These are phyloP conservation scores for Botrytis porri DNA, from an alignment of 2,329 filamentous ascomycete genomes.

Conservation along the genomic window DNA sequence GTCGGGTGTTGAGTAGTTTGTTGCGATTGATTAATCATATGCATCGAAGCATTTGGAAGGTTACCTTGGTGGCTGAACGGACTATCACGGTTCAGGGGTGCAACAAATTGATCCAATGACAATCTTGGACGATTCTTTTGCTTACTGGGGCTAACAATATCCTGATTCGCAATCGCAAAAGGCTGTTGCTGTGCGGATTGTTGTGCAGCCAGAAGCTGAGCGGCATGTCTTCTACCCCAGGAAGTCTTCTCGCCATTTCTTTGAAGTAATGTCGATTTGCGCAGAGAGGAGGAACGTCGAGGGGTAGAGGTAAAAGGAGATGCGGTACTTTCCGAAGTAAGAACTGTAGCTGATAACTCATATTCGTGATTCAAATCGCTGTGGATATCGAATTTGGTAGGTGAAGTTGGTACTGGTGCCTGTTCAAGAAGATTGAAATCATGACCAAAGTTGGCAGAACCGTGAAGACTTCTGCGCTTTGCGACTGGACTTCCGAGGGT, in stretches of 20 bases:
- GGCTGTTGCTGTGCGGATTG: slow-evolving; percentile 32
- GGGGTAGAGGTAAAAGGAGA: slow-evolving; percentile 51
- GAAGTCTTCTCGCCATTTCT: slow-evolving; percentile 68
- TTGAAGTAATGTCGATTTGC: slow-evolving; percentile 86
- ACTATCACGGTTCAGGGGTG: slow-evolving; percentile 61
- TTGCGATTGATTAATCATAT: slow-evolving; percentile 43
- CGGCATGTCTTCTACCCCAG: slow-evolving; percentile 58
- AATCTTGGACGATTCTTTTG: slow-evolving; percentile 65
- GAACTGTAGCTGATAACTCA: slow-evolving; percentile 46
- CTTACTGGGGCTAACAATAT: slow-evolving; percentile 55
- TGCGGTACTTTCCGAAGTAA: slow-evolving; percentile 29
- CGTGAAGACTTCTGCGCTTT: slow-evolving; percentile 85
- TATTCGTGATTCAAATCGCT: slow-evolving; percentile 53
- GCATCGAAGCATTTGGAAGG: slow-evolving; percentile 53
- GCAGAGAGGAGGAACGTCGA: slow-evolving; percentile 71
- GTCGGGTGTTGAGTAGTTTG: slow-evolving; percentile 23
- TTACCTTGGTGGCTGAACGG: slow-evolving; percentile 57
- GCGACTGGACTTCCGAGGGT: slow-evolving; percentile 81
- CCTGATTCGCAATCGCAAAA: slow-evolving; percentile 35
- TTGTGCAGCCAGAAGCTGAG: slow-evolving; percentile 42
- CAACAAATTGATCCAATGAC: slow-evolving; percentile 75
- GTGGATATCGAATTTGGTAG: slow-evolving; percentile 50
- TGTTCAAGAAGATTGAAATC: slow-evolving; percentile 77
- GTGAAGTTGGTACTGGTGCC: slow-evolving; percentile 43
- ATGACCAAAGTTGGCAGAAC: slow-evolving; percentile 58